Base-by-base conservation (phyloP, 805 yeast genomes). In the Candida alai region DNA sequence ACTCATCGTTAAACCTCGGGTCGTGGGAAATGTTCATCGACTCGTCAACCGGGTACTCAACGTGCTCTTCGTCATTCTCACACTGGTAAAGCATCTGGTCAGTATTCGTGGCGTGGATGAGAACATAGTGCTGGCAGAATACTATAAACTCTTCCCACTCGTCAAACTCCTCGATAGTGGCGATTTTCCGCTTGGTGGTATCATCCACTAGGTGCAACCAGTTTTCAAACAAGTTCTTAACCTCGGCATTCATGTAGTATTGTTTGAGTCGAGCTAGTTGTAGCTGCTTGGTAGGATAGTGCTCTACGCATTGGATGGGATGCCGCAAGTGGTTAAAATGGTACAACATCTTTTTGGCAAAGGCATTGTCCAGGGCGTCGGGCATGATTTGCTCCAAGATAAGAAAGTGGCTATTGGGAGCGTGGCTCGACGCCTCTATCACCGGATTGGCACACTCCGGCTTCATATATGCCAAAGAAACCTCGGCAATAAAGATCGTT, bases 121-220 rank as follows among this genome's bases (percentile, higher is more conserved):
- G 64, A 23, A 78, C 62, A 48, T 84, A 85, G 52, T 84, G 93
- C 47, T 83, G 90, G 37, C 85, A 75, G 48, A 82, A 84, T 10
- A 81, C 49, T 19, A 78, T 69, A 42, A 84, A 84, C 54, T 84
- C 95, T 57, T 84, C 95, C 76, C 84, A 74, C 57, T 85, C 95
- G 53, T 85, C 95, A 55, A 84, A 85, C 3, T 74, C 73, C 51
- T 84, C 94, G 14, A 82, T 65, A 1, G 49, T 30, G 12, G 62
- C 64, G 6, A 85, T 68, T 25, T 56, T 52, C 0, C 35, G 28
- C 44, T 72, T 74, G 5, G 59, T 49, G 1, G 59, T 61, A 2
- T 41, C 41, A 4, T 65, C 52, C 2, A 79, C 58, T 14, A 69
- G 52, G 6, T 58, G 43, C 2, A 35, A 20, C 94, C 94, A 85